Conservation (phyloP, 257 asterid genomes). For the Echium plantagineum region DNA sequence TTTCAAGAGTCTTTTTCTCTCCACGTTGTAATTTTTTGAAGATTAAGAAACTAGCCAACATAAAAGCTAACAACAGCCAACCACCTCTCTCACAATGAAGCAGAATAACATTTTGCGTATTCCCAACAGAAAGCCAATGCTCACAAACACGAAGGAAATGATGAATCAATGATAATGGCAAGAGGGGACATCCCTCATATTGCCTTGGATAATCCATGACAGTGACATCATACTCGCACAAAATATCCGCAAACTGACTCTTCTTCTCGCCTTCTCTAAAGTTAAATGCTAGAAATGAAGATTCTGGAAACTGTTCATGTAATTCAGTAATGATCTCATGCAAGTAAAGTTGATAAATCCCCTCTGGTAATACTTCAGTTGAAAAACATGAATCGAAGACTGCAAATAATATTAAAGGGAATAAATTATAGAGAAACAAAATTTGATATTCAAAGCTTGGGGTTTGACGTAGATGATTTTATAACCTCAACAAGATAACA, state of each 20-base stretch:
- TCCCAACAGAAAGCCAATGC: conserved; percentile 80
- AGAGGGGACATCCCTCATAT: conserved; percentile 92
- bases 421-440: conserved; percentile 11
- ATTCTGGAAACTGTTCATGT: conserved; percentile 81
- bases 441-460: background rate
- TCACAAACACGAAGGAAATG: conserved; percentile 87
- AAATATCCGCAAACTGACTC: conserved; percentile 80
- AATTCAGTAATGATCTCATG: conserved; percentile 77
- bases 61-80: conserved; percentile 80
- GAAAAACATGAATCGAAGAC: conserved; percentile 98
- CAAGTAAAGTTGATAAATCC: conserved; percentile 80
- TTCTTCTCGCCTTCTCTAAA: conserved; percentile 91
- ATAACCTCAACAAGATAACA: conserved; percentile 5
- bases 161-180: conserved; percentile 79
- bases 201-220: conserved; percentile 96
- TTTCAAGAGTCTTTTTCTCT: conserved; percentile 77
- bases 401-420: conserved; percentile 29
- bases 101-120: conserved; percentile 71
- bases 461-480: no score
- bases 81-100: conserved; percentile 97
- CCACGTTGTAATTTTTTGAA: conserved; percentile 73
- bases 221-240: conserved; percentile 79
- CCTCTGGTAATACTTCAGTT: conserved; percentile 88
- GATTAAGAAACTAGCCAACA: conserved; percentile 79
- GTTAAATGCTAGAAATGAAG: conserved; percentile 86